phyloP scores from a whole-genome alignment of 192 early-diverging fungal species.

The Piromyces sp. region DNA sequence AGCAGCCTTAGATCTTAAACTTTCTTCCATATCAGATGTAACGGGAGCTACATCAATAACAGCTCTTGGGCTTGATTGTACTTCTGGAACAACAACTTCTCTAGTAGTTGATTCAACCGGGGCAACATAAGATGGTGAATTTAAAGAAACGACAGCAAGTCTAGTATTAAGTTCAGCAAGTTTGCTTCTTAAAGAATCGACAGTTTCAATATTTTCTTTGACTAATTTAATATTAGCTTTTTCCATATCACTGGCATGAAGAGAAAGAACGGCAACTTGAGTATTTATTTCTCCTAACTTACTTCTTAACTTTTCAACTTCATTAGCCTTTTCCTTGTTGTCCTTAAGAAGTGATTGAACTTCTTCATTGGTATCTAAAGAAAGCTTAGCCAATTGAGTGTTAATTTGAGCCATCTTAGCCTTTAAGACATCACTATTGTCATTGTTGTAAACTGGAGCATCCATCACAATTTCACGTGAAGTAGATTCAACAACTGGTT shows the following conservation, averaged over 20 bases:
- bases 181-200: not conserved
- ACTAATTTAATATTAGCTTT: not conserved
- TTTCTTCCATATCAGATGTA: not conserved
- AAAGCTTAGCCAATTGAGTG: not conserved
- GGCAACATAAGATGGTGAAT: not conserved
- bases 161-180: not conserved
- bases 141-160: not conserved
- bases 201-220: not conserved
- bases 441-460: not conserved
- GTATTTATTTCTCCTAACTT: not conserved
- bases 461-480: not conserved
- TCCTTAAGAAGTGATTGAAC: not conserved
- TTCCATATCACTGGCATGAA: not conserved
- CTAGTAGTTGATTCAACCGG: not conserved
- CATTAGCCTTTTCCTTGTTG: not conserved
- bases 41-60: not conserved
- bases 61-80: not conserved
- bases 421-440: not conserved
- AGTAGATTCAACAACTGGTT: not conserved
- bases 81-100: not conserved
- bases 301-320: not conserved
- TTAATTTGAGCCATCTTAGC: not conserved
- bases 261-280: not conserved
- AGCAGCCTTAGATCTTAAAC: not conserved
- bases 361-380: not conserved